These are phyloP conservation scores for Chlamydomonas asymmetrica DNA, from an alignment of 139 green algal species.

Conservation along the genomic window DNA sequence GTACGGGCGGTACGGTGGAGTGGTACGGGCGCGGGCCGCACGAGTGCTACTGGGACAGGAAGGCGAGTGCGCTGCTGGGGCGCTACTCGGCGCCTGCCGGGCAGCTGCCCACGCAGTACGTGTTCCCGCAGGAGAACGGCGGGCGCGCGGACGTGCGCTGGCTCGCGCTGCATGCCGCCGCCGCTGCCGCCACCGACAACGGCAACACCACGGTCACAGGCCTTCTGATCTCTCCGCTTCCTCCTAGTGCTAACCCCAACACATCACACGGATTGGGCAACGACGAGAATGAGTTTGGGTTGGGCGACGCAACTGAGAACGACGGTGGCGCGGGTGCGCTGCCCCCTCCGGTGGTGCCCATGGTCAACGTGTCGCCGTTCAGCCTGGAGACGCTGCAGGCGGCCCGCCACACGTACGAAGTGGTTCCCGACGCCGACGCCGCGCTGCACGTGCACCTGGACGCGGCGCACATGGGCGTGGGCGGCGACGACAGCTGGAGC, in stretches of 20 bases:
- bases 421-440: slow-evolving; percentile 32
- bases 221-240: no score
- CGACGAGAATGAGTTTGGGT: no score
- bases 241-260: no score
- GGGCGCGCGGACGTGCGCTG: slow-evolving; percentile 76
- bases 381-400: slow-evolving; percentile 41
- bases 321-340: no score
- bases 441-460: slow-evolving; percentile 82
- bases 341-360: no score
- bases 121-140: slow-evolving; percentile 78
- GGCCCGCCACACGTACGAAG: slow-evolving; percentile 73
- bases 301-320: no score
- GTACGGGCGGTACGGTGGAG: no score
- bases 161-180: slow-evolving; percentile 43
- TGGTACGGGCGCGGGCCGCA: slow-evolving; percentile 88
- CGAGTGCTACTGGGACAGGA: slow-evolving; percentile 92
- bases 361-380: slow-evolving; percentile 13
- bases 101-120: slow-evolving; percentile 82
- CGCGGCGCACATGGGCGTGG: slow-evolving; percentile 88
- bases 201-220: no score
- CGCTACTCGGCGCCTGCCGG: slow-evolving; percentile 28
- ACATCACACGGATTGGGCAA: no score
- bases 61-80: slow-evolving; percentile 34
- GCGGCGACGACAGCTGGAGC: slow-evolving; percentile 94
- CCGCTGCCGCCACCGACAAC: neutral